A percentile compares a stretch with the other conserved stretches of the same genome.
phyloP scores from a whole-genome alignment of 345 rosid species.

The Eucalyptus pumila region DNA sequence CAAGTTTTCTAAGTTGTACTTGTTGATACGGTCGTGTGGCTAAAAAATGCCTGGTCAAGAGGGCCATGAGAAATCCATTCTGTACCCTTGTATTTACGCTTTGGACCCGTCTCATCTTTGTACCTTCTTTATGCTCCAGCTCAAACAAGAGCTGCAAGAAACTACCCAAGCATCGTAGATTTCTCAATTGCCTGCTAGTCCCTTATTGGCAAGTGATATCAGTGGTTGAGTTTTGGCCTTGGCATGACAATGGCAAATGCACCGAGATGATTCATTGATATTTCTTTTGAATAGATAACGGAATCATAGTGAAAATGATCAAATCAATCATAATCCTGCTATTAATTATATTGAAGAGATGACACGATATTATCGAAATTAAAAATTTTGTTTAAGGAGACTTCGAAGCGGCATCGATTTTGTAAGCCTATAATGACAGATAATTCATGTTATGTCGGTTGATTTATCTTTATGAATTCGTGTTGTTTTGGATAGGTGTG shows the following conservation, averaged over 20 bases:
- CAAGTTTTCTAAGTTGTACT: neutral
- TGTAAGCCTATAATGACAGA: too few species aligned
- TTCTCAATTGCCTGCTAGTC: neutral
- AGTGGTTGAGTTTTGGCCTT: neutral
- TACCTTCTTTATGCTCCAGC: neutral
- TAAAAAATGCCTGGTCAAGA: neutral
- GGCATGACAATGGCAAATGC: neutral
- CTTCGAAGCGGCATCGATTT: fast-evolving
- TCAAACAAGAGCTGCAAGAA: neutral
- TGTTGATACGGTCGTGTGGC: neutral
- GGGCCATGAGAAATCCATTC: neutral
- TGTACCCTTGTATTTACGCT: neutral
- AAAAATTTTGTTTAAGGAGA: neutral
- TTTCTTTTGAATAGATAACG: neutral
- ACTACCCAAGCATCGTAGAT: neutral
- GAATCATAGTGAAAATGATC: neutral
- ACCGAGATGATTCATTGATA: neutral
- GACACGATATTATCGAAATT: neutral
- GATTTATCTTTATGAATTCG: neutral
- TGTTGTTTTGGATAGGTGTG: neutral
- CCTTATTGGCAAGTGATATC: neutral
- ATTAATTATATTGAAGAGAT: neutral
- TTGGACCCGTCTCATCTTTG: neutral
- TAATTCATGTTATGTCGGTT: too few species aligned
- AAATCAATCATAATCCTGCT: too few species aligned